Conservation (phyloP, 441 rosid species). For the Raphanus hybrid region DNA sequence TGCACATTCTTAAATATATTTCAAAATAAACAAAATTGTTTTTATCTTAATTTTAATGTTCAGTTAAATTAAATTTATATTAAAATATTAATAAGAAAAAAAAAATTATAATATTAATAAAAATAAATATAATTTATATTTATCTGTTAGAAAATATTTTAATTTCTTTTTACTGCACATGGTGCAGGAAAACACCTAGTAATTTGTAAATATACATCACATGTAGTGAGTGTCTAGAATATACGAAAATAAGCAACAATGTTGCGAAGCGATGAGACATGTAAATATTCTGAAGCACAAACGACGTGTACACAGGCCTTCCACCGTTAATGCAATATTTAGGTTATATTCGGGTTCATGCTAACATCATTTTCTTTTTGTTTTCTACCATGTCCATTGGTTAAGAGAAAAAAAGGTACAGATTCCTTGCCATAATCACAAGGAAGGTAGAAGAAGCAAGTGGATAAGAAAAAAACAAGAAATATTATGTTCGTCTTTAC, state of each 20-base stretch:
- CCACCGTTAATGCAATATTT: slow-evolving; percentile 36
- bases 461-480: neutral
- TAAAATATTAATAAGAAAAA: too few relatives aligned
- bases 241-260: slow-evolving; percentile 35
- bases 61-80: too few relatives aligned
- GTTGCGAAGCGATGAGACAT: slow-evolving; percentile 44
- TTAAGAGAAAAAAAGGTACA: slow-evolving; percentile 18
- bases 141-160: too few relatives aligned
- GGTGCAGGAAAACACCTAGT: too few relatives aligned
- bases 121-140: too few relatives aligned
- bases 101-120: too few relatives aligned
- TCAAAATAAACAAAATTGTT: too few relatives aligned
- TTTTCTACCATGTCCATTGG: neutral
- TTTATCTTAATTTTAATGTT: too few relatives aligned
- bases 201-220: neutral
- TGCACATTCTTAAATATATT: too few relatives aligned
- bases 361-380: slow-evolving; percentile 3
- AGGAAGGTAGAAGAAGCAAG: neutral
- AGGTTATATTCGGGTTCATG: slow-evolving; percentile 27
- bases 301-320: slow-evolving; percentile 45
- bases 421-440: slow-evolving; percentile 19
- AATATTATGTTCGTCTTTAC: too few relatives aligned
- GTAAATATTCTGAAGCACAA: slow-evolving; percentile 37
- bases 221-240: slow-evolving; percentile 32
- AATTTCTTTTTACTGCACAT: too few relatives aligned